Evolutionary conservation across 352 stramenopile genomes (phyloP), one percentile per base, ranked within the genome.

Genomic region (Poterioochromonas sp.): DNA sequence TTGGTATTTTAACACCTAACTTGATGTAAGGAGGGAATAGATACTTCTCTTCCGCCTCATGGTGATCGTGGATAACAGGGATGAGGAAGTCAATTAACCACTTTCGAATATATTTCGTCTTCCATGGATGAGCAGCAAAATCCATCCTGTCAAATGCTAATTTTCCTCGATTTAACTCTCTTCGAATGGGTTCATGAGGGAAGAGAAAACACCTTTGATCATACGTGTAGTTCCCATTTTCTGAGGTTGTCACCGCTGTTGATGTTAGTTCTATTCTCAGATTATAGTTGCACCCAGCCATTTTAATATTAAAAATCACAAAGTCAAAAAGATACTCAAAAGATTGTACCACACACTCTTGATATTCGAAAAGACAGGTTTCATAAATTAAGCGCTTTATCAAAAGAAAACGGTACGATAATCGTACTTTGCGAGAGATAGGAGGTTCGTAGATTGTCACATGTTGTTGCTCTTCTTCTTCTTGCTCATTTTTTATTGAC

Each of bases 41-140:
- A 26, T 29, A 29, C 26, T 68, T 68, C 12, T 68, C 58, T 35
- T 68, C 58, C 26, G 34, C 8, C 5, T 68, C 58, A 26, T 68
- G 58, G 58, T 68, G 58, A 26, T 32, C 58, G 12, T 12, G 8
- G 26, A 68, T 68, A 39, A 68, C 26, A 39, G 58, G 58, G 58
- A 40, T 68, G 29, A 68, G 34, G 58, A 68, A 68, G 12, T 68
- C 58, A 26, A 37, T 35, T 11, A 68, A 35, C 58, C 58, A 68
- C 12, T 37, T 26, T 32, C 26, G 26, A 39, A 68, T 8, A 26
- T 32, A 32, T 68, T 39, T 32, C 8, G 58, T 26, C 29, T 68
- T 68, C 58, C 58, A 68, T 29, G 58, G 58, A 26, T 68, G 58
- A 11, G 26, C 34, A 26, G 34, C 26, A 8, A 32, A 35, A 39